These are phyloP conservation scores for Porogramme epimiltina DNA, from an alignment of 1,284 basidiomycete species.

Conservation along the genomic window DNA sequence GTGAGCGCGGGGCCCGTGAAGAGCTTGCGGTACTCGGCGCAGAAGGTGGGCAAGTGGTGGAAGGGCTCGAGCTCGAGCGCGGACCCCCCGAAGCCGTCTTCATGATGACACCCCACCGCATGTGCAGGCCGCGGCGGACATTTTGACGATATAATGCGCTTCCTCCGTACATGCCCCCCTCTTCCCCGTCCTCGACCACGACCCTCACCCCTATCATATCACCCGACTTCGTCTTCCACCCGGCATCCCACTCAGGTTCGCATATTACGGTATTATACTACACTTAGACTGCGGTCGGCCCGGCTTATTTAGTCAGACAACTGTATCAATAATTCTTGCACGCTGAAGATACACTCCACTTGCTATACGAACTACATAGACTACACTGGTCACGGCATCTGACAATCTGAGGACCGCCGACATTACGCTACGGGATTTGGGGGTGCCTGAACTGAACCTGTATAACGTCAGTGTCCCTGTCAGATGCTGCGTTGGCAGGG, in stretches of 20 bases:
- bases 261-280: slow-evolving; percentile 15
- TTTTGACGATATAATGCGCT: background rate
- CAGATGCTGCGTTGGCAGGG: too few relatives aligned
- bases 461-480: too few relatives aligned
- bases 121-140: slow-evolving; percentile 22
- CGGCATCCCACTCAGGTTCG: background rate
- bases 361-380: too few relatives aligned
- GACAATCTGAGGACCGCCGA: too few relatives aligned
- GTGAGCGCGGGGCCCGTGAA: slow-evolving; percentile 82
- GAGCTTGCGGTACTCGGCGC: slow-evolving; percentile 72
- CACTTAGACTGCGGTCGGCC: slow-evolving; percentile 15
- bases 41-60: slow-evolving; percentile 88
- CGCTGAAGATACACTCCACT: slow-evolving; percentile 14
- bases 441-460: too few relatives aligned
- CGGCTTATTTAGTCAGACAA: slow-evolving; percentile 13
- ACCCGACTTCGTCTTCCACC: background rate
- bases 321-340: slow-evolving; percentile 24
- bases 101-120: slow-evolving; percentile 1
- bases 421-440: too few relatives aligned
- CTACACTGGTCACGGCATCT: too few relatives aligned
- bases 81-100: slow-evolving; percentile 11
- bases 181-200: background rate
- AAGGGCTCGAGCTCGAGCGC: slow-evolving; percentile 35
- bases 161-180: background rate
- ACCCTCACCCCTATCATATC: too few relatives aligned